A percentile compares a stretch with the other conserved stretches of the same genome.
phyloP scores from a whole-genome alignment of 2,329 filamentous ascomycete genomes.

The Ophiocordyceps camponoti-leonardi region DNA sequence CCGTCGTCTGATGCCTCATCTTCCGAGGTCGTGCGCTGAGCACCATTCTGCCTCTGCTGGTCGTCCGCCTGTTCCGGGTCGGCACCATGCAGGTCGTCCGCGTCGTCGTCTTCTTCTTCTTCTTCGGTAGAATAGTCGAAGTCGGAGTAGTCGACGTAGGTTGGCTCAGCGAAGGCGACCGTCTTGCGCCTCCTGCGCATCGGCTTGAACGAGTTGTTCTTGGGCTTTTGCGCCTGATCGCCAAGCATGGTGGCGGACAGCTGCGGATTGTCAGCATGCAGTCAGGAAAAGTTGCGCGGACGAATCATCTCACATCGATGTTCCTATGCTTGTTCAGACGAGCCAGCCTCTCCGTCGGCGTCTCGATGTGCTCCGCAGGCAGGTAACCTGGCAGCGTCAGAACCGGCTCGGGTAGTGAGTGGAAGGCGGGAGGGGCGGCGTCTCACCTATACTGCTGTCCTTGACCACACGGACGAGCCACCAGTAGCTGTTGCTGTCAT shows the following conservation, averaged over 20 bases:
- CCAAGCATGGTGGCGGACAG: conserved; percentile 45
- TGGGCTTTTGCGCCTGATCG: conserved; percentile 56
- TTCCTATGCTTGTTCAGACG: conserved; percentile 96
- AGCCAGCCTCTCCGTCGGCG: conserved; percentile 83
- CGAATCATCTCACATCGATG: conserved; percentile 56
- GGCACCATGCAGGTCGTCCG: conserved; percentile 25
- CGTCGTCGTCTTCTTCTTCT: conserved; percentile 36
- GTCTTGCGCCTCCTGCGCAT: conserved; percentile 76
- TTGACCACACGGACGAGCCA: conserved; percentile 96
- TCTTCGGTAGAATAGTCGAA: conserved; percentile 75
- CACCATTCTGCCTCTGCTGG: conserved; percentile 13
- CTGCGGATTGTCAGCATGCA: conserved; percentile 14
- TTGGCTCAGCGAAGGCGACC: conserved; percentile 70
- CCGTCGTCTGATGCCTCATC: conserved; percentile 27
- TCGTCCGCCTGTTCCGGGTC: conserved; percentile 15
- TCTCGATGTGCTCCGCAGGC: conserved; percentile 95
- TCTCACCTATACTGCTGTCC: conserved; percentile 74
- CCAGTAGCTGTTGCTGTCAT: conserved; percentile 99
- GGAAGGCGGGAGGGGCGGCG: neutral
- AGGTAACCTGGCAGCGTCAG: conserved; percentile 53
- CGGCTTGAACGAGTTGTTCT: conserved; percentile 67
- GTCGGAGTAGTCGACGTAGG: conserved; percentile 77
- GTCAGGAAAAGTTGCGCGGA: neutral
- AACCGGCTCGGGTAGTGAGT: conserved; percentile 3
- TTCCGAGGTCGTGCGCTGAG: conserved; percentile 13